Base-by-base conservation (phyloP, 2,329 filamentous ascomycete genomes). In the Trichophyton simii region DNA sequence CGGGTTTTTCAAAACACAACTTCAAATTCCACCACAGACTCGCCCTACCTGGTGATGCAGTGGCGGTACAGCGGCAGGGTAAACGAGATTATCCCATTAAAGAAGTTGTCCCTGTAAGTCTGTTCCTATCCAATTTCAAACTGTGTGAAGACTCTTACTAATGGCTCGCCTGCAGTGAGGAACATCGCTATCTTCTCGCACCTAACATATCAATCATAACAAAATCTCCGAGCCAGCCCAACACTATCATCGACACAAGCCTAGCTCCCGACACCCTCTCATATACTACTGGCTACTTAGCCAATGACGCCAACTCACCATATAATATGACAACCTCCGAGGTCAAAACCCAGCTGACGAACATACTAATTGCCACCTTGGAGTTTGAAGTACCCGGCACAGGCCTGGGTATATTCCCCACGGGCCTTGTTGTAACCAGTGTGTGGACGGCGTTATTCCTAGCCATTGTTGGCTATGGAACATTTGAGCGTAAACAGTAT, bases 181-280 rank as follows among this genome's bases (percentile, higher is more conserved):
- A 72, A 52, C 60, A 72, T 34, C 70, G 69, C 60, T 65, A 68
- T 15, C 63, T 75, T 38, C 67, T 75, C 61, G 67, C 71, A 8
- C 73, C 73, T 7, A 66, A 68, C n/a, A 72, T 74, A 55, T 67
- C 65, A 34, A 65, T 73, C 60, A 67, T 70, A 31, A 66, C 68
- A 13, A 66, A 62, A 3, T 64, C 65, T 22, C 65, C 60, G 25
- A 63, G 61, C n/a, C 60, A 64, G 7, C 52, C 62, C 11, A 61
- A 59, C 6, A 57, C 62, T 42, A 20, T 42, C 15, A 63, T 71
- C 25, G 64, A 60, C 7, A 70, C 70, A n/a, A 66, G 68, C 25
- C 63, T 75, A 15, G 68, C 70, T n/a, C 67, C 68, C 42, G 70
- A 72, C 59, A 70, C 68, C 8, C 67, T 71, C n/a, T 73, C 70